Conservation (phyloP, 768 basidiomycete genomes). For the Tulasnella sp. region DNA sequence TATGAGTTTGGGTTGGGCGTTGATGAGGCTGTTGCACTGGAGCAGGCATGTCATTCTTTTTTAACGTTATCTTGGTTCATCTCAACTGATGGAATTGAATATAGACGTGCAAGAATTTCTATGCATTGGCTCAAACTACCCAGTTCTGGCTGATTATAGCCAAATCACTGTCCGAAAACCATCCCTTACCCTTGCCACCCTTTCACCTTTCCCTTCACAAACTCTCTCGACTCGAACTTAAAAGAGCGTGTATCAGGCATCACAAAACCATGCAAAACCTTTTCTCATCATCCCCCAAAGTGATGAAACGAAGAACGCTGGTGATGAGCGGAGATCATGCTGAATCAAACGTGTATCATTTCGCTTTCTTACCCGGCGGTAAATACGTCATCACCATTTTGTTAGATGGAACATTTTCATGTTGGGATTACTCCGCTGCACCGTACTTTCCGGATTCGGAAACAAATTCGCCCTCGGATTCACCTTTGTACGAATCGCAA, state of each 20-base stretch:
- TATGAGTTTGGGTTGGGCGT: not conserved
- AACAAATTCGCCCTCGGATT: too few species aligned
- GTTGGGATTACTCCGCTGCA: constrained; percentile 12
- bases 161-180: not conserved
- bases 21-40: constrained; percentile 6
- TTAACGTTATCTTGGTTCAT: not conserved
- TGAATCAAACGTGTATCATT: constrained; percentile 4
- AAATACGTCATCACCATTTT: constrained; percentile 9
- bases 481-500: too few species aligned
- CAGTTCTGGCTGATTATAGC: constrained; percentile 13
- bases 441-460: too few species aligned
- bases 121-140: not conserved
- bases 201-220: constrained; percentile 6
- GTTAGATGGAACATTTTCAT: constrained; percentile 1
- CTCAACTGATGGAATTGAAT: not conserved
- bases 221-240: not conserved
- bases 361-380: constrained; percentile 11
- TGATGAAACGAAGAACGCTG: not conserved
- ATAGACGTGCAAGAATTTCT: constrained; percentile 6
- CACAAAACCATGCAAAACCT: not conserved
- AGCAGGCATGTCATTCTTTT: not conserved
- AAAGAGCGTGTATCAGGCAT: not conserved
- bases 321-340: not conserved
- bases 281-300: not conserved
- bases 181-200: constrained; percentile 8